Evolutionary conservation across 164 flowering plant genomes (phyloP), one percentile per base, ranked within the genome.

Genomic region (Saururus chinensis): DNA sequence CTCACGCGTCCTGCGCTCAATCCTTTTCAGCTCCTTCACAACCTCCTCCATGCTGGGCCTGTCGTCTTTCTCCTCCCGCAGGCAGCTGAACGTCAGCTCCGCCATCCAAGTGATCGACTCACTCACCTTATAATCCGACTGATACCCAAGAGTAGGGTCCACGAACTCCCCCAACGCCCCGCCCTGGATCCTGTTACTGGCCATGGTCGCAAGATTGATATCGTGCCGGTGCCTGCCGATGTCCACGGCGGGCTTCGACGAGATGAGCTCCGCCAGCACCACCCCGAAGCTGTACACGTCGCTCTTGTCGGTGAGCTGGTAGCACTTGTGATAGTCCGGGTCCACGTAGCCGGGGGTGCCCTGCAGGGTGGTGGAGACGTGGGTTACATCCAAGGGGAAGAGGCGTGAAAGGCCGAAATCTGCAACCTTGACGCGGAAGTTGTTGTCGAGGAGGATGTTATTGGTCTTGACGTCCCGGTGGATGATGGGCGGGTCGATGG

Each of bases 221-320:
- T 89, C 93, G 4, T 71, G 69, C 6, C 84, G 66, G 59, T 82
- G 79, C 73, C 96, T 77, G 12, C 60, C 84, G 59, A 74, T 81
- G 65, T 89, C 96, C 22, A 89, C 89, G 0, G 96, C 96, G 22
- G 67, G 74, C 51, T 76, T 60, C 4, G 93, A 80, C 19, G 93
- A 87, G 22, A 89, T 74, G 19, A 89, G 85, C 71, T 89, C 93
- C 3, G 79, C 55, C 64, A 89, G 63, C 10, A 89, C 91, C 41
- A 89, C 96, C 0, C 96, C 96, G 53, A 89, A 89, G 68, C 96
- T 89, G 52, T 82, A 89, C n/a, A 89, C 96, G 60, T 89, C 96
- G 37, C 96, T 89, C 73, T 84, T 89, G 45, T 77, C 81, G 0
- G 91, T 89, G 37, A 89, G 83, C 22, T 80, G 86, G 74, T 85